Evolutionary conservation across 768 basidiomycete genomes (phyloP).

Genomic region (Boletus edulis): DNA sequence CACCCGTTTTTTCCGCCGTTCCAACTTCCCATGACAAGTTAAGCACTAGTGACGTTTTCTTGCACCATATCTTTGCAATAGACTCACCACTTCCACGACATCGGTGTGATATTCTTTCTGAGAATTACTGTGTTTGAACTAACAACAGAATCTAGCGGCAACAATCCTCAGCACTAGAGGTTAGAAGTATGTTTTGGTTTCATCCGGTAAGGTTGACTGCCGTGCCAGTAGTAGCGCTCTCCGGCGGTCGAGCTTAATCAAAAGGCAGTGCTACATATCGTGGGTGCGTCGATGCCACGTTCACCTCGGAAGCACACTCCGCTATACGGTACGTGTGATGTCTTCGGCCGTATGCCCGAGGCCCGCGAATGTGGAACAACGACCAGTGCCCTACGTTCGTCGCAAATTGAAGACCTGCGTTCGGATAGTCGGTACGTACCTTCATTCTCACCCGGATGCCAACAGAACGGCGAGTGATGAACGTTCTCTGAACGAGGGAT

Average conservation of each 20-base stretch:
- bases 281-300: background rate
- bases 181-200: too few species aligned
- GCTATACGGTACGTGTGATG: too few species aligned
- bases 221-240: conserved; percentile 1
- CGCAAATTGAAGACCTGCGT: too few species aligned
- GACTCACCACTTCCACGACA: background rate
- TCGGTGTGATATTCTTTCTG: background rate
- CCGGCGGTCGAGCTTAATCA: background rate
- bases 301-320: background rate
- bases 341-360: too few species aligned
- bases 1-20: background rate
- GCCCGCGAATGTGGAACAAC: too few species aligned
- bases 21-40: background rate
- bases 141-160: too few species aligned
- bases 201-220: background rate
- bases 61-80: background rate
- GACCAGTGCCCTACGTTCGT: too few species aligned
- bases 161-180: background rate
- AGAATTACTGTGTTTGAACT: background rate
- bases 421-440: too few species aligned
- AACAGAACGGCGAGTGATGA: background rate
- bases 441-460: background rate
- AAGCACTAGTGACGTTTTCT: background rate
- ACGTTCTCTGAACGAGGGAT: background rate
- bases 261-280: conserved; percentile 9